phyloP scores from a whole-genome alignment of 371 early-diverging fungal species.

The Mortierella sp. region DNA sequence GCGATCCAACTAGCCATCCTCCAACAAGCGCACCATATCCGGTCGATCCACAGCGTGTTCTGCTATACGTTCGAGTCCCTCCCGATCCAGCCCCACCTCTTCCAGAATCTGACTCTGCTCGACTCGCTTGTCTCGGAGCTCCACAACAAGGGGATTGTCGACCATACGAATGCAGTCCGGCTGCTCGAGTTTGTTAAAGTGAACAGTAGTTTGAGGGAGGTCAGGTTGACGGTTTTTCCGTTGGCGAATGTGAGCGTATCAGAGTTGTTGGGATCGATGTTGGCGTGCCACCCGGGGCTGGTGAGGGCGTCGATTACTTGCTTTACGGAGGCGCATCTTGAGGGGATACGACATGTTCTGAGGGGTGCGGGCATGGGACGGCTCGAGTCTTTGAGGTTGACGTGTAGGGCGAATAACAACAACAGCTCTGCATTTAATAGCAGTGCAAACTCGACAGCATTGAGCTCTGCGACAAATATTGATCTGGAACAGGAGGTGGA shows the following conservation, averaged over 20 bases:
- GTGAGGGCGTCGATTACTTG: constrained; percentile 19
- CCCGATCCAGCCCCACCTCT: not conserved
- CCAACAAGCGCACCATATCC: not conserved
- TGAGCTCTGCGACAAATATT: not conserved
- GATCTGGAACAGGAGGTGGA: not conserved
- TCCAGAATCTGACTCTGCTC: constrained; percentile 7
- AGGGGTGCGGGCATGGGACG: constrained; percentile 14
- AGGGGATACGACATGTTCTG: constrained; percentile 24
- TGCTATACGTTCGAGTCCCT: constrained; percentile 10
- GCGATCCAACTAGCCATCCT: constrained; percentile 2
- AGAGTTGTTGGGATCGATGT: constrained; percentile 9
- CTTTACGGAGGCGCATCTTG: constrained; percentile 12
- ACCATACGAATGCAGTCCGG: constrained; percentile 28
- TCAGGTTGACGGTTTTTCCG: constrained; percentile 33
- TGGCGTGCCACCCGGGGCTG: constrained; percentile 22
- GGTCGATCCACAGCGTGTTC: constrained; percentile 10
- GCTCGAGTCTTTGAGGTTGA: constrained; percentile 17
- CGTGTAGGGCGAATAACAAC: constrained; percentile 1
- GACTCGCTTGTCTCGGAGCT: constrained; percentile 37
- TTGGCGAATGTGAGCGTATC: constrained; percentile 17
- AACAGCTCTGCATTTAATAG: not conserved
- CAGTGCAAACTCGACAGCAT: not conserved
- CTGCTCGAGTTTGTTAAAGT: constrained; percentile 28
- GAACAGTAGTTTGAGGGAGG: constrained; percentile 22
- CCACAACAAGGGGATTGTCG: constrained; percentile 46